Conservation (phyloP, 805 yeast genomes). For the Nakazawaea molendinolei region DNA sequence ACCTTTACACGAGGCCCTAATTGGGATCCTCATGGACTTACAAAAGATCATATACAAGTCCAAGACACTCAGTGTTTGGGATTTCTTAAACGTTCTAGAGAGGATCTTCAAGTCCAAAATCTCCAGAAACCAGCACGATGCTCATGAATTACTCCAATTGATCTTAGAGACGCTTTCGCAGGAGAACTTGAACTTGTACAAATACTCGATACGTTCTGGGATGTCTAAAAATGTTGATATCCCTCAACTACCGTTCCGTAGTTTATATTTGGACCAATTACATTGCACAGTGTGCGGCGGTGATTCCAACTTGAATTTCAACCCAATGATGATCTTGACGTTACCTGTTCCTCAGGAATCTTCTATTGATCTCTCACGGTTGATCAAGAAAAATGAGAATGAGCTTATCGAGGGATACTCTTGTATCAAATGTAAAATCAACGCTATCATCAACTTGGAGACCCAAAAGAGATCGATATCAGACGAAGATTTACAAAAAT, state of each 20-base stretch:
- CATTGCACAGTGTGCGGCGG: slow-evolving; percentile 63
- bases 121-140: slow-evolving; percentile 85
- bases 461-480: slow-evolving; percentile 12
- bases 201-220: slow-evolving; percentile 19
- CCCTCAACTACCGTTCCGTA: slow-evolving; percentile 71
- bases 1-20: slow-evolving; percentile 52
- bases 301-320: slow-evolving; percentile 48
- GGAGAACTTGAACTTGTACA: slow-evolving; percentile 45
- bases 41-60: slow-evolving; percentile 54
- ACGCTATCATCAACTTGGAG: slow-evolving; percentile 28
- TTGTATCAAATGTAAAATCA: slow-evolving; percentile 64
- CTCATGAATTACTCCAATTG: slow-evolving; percentile 84
- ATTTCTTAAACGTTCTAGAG: slow-evolving; percentile 69
- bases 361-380: slow-evolving; percentile 33
- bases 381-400: slow-evolving; percentile 50
- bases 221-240: slow-evolving; percentile 18
- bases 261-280: slow-evolving; percentile 59
- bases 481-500: slow-evolving; percentile 29
- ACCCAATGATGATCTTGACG: slow-evolving; percentile 66
- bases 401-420: slow-evolving; percentile 77
- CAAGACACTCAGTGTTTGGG: slow-evolving; percentile 67
- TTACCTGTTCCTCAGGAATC: slow-evolving; percentile 60
- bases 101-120: slow-evolving; percentile 64
- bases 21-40: slow-evolving; percentile 44
- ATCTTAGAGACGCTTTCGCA: slow-evolving; percentile 70